These are phyloP conservation scores for Boletus reticuloceps DNA, from an alignment of 768 basidiomycete genomes.

Conservation along the genomic window DNA sequence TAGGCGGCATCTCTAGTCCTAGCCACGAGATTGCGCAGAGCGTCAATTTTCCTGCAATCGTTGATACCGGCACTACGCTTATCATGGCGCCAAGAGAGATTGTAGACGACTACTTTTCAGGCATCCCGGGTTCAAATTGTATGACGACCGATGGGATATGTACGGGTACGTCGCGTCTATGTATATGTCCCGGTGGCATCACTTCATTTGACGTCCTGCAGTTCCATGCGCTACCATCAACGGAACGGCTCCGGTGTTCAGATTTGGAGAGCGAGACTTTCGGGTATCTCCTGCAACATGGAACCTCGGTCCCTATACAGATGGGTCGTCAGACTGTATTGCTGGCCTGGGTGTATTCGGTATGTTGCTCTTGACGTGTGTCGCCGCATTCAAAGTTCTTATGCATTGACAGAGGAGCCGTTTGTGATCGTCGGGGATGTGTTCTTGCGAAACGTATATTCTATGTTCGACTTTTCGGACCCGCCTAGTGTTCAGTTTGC, in stretches of 20 bases:
- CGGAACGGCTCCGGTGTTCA: conserved; percentile 24
- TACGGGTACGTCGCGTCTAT: conserved; percentile 21
- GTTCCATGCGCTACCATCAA: conserved; percentile 17
- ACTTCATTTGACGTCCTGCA: not conserved
- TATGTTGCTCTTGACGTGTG: not conserved
- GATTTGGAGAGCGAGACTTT: conserved; percentile 36
- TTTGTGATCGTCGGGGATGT: conserved; percentile 28
- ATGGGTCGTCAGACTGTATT: conserved; percentile 26
- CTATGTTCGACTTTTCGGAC: conserved; percentile 28
- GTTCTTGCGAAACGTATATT: conserved; percentile 24
- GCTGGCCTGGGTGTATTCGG: conserved; percentile 26
- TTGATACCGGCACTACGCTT: conserved; percentile 34
- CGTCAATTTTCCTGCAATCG: conserved; percentile 18
- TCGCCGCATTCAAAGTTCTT: not conserved
- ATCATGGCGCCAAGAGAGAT: conserved; percentile 12
- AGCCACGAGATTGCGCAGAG: not conserved
- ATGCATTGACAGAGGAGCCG: not conserved
- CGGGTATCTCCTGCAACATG: conserved; percentile 28
- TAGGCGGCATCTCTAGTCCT: conserved; percentile 9
- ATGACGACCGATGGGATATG: conserved; percentile 23
- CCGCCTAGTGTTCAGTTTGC: conserved; percentile 37
- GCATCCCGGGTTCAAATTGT: conserved; percentile 21
- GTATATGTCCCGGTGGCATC: not conserved
- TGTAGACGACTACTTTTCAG: conserved; percentile 24
- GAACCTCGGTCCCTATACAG: conserved; percentile 37